Percentiles rank a stretch among this genome's conserved stretches.
Evolutionary conservation across 345 rosid genomes (phyloP).

Genomic region (Passiflora organensis): DNA sequence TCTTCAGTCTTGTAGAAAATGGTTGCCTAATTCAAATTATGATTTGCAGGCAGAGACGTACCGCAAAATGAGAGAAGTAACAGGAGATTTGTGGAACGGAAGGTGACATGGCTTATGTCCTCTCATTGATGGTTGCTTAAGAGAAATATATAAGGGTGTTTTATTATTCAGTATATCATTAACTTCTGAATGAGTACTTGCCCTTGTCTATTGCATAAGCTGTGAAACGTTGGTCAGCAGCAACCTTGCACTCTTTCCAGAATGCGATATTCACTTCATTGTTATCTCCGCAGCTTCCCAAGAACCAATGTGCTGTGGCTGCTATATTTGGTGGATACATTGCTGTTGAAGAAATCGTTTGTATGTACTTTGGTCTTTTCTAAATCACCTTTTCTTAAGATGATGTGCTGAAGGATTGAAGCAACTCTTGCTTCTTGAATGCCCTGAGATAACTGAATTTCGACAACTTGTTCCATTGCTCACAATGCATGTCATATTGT

Average conservation of each 20-base stretch:
- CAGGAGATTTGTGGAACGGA: constrained; percentile 85
- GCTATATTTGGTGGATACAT: constrained; percentile 71
- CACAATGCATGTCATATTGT: not conserved
- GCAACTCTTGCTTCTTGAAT: not conserved
- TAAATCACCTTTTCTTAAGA: not conserved
- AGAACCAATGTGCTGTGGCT: constrained; percentile 88
- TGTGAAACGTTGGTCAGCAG: not conserved
- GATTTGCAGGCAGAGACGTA: constrained; percentile 81
- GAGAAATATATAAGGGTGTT: not conserved
- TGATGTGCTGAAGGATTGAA: not conserved
- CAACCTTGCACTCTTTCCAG: not conserved
- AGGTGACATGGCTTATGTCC: constrained; percentile 42
- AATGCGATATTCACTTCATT: not conserved
- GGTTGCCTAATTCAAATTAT: constrained; percentile 11
- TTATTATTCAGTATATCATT: too few relatives aligned
- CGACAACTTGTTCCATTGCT: not conserved
- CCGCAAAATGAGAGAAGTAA: constrained; percentile 70
- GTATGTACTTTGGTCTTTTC: constrained; percentile 42
- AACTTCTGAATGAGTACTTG: not conserved
- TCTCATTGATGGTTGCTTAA: not conserved
- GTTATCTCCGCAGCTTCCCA: constrained; percentile 56
- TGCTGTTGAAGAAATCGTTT: constrained; percentile 79
- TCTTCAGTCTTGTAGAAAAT: not conserved
- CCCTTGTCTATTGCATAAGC: not conserved
- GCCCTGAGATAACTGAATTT: not conserved